A percentile compares a stretch with the other conserved stretches of the same genome.
Conservation (phyloP, 2,329 filamentous ascomycete species). For the Blastomyces parvus region DNA sequence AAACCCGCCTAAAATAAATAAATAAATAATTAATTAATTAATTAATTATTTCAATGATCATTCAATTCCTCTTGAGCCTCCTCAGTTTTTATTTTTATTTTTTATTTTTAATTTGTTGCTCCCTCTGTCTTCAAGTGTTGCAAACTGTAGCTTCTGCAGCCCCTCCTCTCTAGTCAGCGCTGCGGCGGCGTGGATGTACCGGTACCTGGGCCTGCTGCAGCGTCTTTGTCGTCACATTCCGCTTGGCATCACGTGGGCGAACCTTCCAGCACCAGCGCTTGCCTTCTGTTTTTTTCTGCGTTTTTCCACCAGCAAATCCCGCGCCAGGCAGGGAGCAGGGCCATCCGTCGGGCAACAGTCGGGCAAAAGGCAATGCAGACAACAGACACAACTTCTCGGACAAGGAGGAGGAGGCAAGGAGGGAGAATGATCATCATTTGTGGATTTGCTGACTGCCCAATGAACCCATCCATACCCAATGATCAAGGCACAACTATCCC, state of each 20-base stretch:
- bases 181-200: not conserved
- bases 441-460: not conserved
- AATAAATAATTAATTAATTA: not conserved
- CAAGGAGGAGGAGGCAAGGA: not conserved
- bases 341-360: not conserved
- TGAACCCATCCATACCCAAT: not conserved
- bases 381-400: not conserved
- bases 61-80: not conserved
- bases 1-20: not conserved
- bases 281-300: constrained; percentile 9
- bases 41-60: not conserved
- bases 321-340: not conserved
- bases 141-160: not conserved
- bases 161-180: too few species aligned
- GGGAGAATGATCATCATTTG: not conserved
- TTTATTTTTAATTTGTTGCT: too few species aligned
- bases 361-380: not conserved
- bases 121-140: too few species aligned
- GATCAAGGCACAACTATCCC: not conserved
- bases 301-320: not conserved
- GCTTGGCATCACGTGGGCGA: constrained; percentile 24
- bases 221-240: constrained; percentile 14
- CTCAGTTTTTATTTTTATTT: too few species aligned
- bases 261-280: constrained; percentile 32
- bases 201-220: constrained; percentile 4